phyloP scores from a whole-genome alignment of 2,329 filamentous ascomycete genomes.

The Cadophora sp. region DNA sequence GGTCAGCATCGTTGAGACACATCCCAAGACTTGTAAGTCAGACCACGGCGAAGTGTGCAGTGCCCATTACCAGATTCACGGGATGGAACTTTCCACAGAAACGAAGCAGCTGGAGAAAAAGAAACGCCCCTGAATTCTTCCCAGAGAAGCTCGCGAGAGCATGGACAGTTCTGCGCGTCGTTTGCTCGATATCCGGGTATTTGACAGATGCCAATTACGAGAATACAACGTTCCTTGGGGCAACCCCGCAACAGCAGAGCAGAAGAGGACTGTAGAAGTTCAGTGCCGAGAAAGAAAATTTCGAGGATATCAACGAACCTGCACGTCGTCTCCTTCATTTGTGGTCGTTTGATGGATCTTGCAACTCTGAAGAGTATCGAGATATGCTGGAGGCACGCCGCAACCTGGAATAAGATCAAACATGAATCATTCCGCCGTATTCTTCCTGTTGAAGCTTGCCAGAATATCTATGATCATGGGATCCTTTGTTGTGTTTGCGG shows the following conservation, averaged over 20 bases:
- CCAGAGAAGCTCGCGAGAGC: background rate
- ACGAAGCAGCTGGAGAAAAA: background rate
- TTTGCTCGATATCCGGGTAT: background rate
- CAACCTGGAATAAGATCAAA: background rate
- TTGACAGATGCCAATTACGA: background rate
- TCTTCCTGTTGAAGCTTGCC: background rate
- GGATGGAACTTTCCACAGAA: background rate
- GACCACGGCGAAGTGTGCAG: no score
- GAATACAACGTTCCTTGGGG: no score
- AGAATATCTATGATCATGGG: background rate
- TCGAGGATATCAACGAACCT: background rate
- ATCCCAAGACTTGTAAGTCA: no score
- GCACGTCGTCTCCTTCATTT: conserved; percentile 7
- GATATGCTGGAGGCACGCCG: background rate
- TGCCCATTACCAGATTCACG: background rate
- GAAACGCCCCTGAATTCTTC: background rate
- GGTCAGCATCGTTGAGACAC: no score
- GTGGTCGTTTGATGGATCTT: background rate
- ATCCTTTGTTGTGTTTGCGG: background rate
- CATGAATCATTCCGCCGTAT: background rate
- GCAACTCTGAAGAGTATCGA: background rate
- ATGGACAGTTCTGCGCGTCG: background rate
- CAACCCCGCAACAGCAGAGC: background rate
- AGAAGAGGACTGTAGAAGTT: background rate
- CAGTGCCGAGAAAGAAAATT: background rate